phyloP scores from a whole-genome alignment of 169 alveolate genomes.

The Plasmodium adleri region DNA sequence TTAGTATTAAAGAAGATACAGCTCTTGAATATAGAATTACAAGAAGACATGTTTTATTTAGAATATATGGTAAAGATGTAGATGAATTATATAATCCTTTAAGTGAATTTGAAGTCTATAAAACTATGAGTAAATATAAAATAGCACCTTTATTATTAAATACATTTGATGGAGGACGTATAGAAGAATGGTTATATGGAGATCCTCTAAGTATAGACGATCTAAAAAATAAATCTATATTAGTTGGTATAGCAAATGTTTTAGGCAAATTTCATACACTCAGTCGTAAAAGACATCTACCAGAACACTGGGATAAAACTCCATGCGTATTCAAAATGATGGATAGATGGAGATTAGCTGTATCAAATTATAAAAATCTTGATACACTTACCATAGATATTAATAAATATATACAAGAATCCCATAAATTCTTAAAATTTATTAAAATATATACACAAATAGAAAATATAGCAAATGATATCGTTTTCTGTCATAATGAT shows the following conservation, averaged over 20 bases:
- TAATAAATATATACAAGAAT: constrained; percentile 47
- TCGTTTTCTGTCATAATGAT: constrained; percentile 88
- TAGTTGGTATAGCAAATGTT: constrained; percentile 81
- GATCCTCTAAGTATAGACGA: constrained; percentile 79
- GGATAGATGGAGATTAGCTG: constrained; percentile 73
- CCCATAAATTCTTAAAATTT: constrained; percentile 59
- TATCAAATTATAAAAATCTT: constrained; percentile 40
- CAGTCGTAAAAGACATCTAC: constrained; percentile 32
- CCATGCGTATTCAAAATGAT: constrained; percentile 75
- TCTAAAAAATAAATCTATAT: constrained; percentile 78
- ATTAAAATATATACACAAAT: constrained; percentile 55
- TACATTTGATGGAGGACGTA: constrained; percentile 85
- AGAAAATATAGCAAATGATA: constrained; percentile 76
- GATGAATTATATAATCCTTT: constrained; percentile 80
- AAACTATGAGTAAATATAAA: constrained; percentile 79
- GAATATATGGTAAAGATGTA: constrained; percentile 83
- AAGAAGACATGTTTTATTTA: constrained; percentile 78
- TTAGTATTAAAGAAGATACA: constrained; percentile 67
- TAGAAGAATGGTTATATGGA: constrained; percentile 88
- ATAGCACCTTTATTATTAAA: constrained; percentile 83
- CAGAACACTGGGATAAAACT: constrained; percentile 79
- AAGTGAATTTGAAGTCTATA: constrained; percentile 83
- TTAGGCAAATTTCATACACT: constrained; percentile 76
- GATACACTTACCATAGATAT: constrained; percentile 50
- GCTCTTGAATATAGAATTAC: constrained; percentile 31